Conservation (phyloP, 495 filamentous ascomycete genomes). For the Aspergillus asperescens region DNA sequence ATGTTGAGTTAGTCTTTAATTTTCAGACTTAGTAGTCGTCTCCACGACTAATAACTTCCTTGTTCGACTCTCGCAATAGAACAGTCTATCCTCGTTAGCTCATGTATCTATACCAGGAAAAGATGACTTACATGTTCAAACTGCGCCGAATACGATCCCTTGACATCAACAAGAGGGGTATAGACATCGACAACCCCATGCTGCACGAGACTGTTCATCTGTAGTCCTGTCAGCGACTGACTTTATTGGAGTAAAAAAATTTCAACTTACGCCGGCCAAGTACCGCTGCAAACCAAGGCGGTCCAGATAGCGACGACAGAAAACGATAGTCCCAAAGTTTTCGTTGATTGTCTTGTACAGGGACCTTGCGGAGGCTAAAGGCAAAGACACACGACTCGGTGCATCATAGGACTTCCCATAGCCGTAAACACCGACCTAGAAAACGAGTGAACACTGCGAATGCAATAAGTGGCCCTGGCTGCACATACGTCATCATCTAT, state of each 20-base stretch:
- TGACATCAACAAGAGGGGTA: conserved; percentile 48
- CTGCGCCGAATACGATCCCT: conserved; percentile 55
- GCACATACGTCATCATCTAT: conserved; percentile 38
- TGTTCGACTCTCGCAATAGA: conserved; percentile 37
- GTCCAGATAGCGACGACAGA: conserved; percentile 59
- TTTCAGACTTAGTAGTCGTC: conserved; percentile 39
- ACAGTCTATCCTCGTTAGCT: conserved; percentile 33
- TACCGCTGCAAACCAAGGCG: conserved; percentile 58
- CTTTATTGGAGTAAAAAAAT: not conserved
- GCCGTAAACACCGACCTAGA: conserved; percentile 32
- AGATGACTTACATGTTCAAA: conserved; percentile 52
- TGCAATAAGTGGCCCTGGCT: not conserved
- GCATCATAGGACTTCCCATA: conserved; percentile 52
- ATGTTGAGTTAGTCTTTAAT: not conserved
- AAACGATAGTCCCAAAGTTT: conserved; percentile 60
- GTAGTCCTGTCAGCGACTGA: not conserved
- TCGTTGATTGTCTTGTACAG: conserved; percentile 57
- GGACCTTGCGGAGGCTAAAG: conserved; percentile 52
- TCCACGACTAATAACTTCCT: conserved; percentile 45
- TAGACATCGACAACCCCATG: conserved; percentile 53
- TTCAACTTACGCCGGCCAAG: conserved; percentile 48
- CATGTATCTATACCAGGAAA: no score
- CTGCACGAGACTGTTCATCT: conserved; percentile 50
- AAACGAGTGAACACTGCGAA: not conserved
- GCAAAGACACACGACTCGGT: conserved; percentile 39